A percentile compares a stretch with the other conserved stretches of the same genome.
Evolutionary conservation across 2,329 filamentous ascomycete genomes (phyloP).

Genomic region (Diplocarpon rosae): DNA sequence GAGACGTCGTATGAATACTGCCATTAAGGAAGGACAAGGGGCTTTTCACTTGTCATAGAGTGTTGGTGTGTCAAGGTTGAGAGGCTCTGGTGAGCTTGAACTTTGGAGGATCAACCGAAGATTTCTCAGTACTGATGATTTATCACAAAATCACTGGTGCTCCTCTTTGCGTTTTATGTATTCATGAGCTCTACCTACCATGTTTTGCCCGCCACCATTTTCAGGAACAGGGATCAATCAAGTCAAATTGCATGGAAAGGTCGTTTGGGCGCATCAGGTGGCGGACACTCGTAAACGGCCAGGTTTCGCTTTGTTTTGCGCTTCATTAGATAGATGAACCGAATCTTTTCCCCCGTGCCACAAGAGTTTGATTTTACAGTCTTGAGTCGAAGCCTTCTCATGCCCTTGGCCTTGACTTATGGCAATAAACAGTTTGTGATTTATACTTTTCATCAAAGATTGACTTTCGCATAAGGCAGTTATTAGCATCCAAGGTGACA

Average conservation of each 20-base stretch:
- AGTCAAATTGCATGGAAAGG: constrained; percentile 28
- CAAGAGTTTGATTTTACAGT: not conserved
- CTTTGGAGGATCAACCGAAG: not conserved
- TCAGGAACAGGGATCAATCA: constrained; percentile 12
- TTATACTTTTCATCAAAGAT: no score
- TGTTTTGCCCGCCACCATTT: constrained; percentile 4
- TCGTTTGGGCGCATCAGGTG: constrained; percentile 26
- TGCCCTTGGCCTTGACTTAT: no score
- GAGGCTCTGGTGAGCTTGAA: not conserved
- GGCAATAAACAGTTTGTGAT: no score
- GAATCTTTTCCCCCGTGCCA: not conserved
- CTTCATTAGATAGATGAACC: constrained; percentile 22
- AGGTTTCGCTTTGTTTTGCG: constrained; percentile 18
- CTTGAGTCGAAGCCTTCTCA: no score
- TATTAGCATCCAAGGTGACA: no score
- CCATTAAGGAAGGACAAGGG: constrained; percentile 90
- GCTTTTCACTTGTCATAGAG: constrained; percentile 86
- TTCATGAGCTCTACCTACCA: constrained; percentile 16
- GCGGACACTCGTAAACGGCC: constrained; percentile 15
- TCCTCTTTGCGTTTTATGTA: constrained; percentile 21
- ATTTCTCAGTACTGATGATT: constrained; percentile 5
- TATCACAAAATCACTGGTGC: constrained; percentile 17
- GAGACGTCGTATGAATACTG: constrained; percentile 66
- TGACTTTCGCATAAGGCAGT: no score
- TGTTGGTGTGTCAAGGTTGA: constrained; percentile 7